Evolutionary conservation across 352 stramenopile species (phyloP), one percentile per base, ranked within the genome.

Genomic region (Globisporangium sylvaticum): DNA sequence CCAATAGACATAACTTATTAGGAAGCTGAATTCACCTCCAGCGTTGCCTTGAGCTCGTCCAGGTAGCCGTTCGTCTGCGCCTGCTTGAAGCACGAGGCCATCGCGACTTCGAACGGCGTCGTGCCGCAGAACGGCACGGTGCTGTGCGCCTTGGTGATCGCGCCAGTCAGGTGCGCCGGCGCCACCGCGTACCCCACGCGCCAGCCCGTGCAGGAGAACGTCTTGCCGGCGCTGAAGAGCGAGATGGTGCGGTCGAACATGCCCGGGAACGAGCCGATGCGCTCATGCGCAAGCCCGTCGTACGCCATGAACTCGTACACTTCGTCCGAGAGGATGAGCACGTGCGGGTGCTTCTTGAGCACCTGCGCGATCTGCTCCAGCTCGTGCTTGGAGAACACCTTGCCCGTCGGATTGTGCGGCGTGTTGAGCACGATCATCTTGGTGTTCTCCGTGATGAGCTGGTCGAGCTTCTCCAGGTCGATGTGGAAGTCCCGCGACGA

Each of bases 281-380:
- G 87, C 59, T 92, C 80, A 62, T 95, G 83, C 18, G 59, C 4
- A 1, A 83, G 72, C 7, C 84, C 86, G 65, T 97, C 90, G 71
- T 88, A 97, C 46, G 94, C 90, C 84, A 99, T 98, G 73, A 98
- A 98, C 83, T 99, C 98, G 82, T 99, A 99, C 18, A 99, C 97
- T 74, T 99, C 97, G 75, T 99, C 97, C 5, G 93, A 95, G 32
- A 99, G 81, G 20, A 99, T 93, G 24, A 98, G 70, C 22, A 96
- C 75, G 37, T 97, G 72, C 31, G 94, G 94, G 77, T 98, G 80
- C 48, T 79, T 85, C 34, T 83, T 27, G 53, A 98, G 68, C 29
- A 98, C 81, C 0, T 79, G 48, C 8, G 93, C 94, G 66, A 99
- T 96, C 9, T 79, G 74, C 48, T 97, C 74, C 64, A 99, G 90